These are phyloP conservation scores for Epichloe amarillans DNA, from an alignment of 2,329 filamentous ascomycete genomes.

Conservation along the genomic window DNA sequence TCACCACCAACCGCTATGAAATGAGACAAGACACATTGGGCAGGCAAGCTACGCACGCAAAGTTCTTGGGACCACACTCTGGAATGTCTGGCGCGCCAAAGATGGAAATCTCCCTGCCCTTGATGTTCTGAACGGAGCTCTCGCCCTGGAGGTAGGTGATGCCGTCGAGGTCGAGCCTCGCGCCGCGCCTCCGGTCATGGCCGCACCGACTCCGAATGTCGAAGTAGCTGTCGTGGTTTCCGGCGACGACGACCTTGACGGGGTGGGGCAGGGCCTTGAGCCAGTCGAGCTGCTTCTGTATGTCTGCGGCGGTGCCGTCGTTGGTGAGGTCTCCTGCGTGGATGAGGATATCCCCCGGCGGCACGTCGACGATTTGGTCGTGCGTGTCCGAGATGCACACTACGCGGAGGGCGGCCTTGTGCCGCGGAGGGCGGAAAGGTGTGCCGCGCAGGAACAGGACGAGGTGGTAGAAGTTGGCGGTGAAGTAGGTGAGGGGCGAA, in stretches of 20 bases:
- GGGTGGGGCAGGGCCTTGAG: constrained; percentile 57
- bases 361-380: constrained; percentile 46
- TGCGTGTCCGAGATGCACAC: constrained; percentile 91
- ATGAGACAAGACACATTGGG: not conserved
- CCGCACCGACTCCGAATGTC: constrained; percentile 49
- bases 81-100: constrained; percentile 78
- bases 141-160: constrained; percentile 67
- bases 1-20: too few species aligned
- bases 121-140: constrained; percentile 49
- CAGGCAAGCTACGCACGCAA: constrained; percentile 33
- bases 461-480: constrained; percentile 48
- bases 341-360: constrained; percentile 71
- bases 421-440: constrained; percentile 44
- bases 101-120: constrained; percentile 40
- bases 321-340: constrained; percentile 81
- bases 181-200: constrained; percentile 39
- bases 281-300: constrained; percentile 81
- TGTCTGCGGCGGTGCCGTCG: constrained; percentile 53
- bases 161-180: constrained; percentile 48
- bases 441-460: constrained; percentile 55
- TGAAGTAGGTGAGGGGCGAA: constrained; percentile 53
- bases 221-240: constrained; percentile 83
- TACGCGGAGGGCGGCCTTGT: constrained; percentile 50
- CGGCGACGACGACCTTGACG: constrained; percentile 71
- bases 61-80: constrained; percentile 53